Base-by-base conservation (phyloP, 1,139 yeast genomes). In the Yamadazyma pseudoaaseri region DNA sequence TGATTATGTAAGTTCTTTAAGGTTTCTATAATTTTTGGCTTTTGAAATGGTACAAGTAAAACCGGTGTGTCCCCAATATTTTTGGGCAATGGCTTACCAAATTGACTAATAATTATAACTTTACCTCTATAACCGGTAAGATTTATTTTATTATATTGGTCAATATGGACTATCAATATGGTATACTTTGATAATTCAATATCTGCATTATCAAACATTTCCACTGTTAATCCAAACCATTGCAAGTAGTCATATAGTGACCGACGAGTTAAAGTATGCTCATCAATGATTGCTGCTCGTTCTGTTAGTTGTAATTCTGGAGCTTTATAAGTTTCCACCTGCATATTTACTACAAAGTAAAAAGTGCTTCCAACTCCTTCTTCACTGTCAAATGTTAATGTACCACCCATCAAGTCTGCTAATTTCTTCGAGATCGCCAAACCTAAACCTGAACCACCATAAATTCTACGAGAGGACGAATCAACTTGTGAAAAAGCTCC, bases 401-500 rank as follows among this genome's bases (percentile, higher is more conserved):
- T 58, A 1, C 83, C 83, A 22, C 79, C 79, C 83, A 78, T 77
- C 22, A 76, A 51, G 36, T 76, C 80, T 1, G 77, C 74, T 20
- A 77, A 58, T 48, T 73, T 75, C 47, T 76, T 76, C 12, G 80
- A 73, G 32, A 78, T 77, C 0, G 82, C 78, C 29, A 78, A 55
- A 1, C 84, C 83, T 13, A 78, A 56, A 0, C 84, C 84, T 0
- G 81, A 65, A 2, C 84, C 84, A 9, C 83, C 83, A 54, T 65
- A 73, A 3, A 61, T 72, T 39, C 84, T 58, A 41, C 76, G 62
- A 1, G 80, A 66, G 2, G 81, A 74, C 1, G 80, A 80, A 49
- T 78, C 83, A 13, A 75, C 81, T 51, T 77, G 83, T 24, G 77
- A 72, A 45, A 78, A 78, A 1, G 79, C 79, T 5, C 78, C 73